A percentile compares a stretch with the other conserved stretches of the same genome.
These are phyloP conservation scores for Botrytis sinoallii DNA, from an alignment of 2,329 filamentous ascomycete genomes.

Conservation along the genomic window DNA sequence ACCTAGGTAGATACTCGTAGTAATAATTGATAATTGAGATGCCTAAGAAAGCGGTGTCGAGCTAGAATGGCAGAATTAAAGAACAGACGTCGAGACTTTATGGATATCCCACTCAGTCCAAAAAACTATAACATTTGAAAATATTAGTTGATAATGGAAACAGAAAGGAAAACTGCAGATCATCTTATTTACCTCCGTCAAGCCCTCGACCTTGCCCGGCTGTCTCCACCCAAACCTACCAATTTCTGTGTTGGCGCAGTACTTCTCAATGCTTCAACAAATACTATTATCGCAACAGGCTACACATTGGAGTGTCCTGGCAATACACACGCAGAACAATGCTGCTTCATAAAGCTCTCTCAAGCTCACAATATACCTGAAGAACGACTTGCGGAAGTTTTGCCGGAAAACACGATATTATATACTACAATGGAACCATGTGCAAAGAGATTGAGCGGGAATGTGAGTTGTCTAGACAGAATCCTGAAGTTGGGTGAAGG, in stretches of 20 bases:
- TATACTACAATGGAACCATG: conserved; percentile 96
- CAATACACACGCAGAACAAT: conserved; percentile 96
- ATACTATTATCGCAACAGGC: conserved; percentile 69
- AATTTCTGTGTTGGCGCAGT: conserved; percentile 96
- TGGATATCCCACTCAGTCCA: background rate
- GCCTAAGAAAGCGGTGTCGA: conserved; percentile 4
- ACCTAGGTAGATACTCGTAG: too few species aligned
- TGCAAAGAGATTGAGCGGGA: conserved; percentile 69
- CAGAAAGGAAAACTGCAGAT: background rate
- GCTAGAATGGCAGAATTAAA: conserved; percentile 1
- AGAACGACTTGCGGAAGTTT: conserved; percentile 49
- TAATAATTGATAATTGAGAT: background rate
- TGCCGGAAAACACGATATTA: conserved; percentile 57
- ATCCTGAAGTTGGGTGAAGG: conserved; percentile 56
- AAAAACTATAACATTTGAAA: background rate
- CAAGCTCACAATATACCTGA: conserved; percentile 49
- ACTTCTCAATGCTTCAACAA: conserved; percentile 59
- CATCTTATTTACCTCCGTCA: conserved; percentile 57
- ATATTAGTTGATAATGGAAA: background rate
- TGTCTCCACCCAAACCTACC: conserved; percentile 80
- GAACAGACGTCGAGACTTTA: background rate
- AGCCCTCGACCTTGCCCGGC: conserved; percentile 71
- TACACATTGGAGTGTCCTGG: conserved; percentile 88
- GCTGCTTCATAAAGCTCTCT: conserved; percentile 74
- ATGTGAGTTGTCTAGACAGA: conserved; percentile 73